A percentile compares a stretch with the other conserved stretches of the same genome.
Evolutionary conservation across 2,329 filamentous ascomycete genomes (phyloP).

Genomic region (Ilyonectria mors-panacis): DNA sequence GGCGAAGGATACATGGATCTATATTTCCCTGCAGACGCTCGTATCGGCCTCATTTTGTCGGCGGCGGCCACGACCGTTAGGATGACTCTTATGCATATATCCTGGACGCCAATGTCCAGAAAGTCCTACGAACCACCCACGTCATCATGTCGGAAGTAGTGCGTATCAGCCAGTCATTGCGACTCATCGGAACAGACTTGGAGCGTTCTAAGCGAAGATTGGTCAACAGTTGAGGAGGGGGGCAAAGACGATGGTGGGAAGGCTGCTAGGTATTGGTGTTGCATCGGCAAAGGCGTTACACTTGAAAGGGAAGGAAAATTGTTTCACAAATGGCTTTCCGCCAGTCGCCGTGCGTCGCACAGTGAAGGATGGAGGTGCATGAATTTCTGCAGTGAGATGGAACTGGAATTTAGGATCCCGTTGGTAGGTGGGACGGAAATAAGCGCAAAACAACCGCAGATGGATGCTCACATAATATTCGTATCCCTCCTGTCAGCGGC

Average conservation of each 20-base stretch:
- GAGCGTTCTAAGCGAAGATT: not conserved
- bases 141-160: not conserved
- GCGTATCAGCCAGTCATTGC: not conserved
- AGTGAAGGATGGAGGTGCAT: not conserved
- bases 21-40: not conserved
- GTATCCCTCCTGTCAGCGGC: not conserved
- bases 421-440: not conserved
- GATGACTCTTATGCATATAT: not conserved
- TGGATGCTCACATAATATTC: constrained; percentile 5
- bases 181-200: not conserved
- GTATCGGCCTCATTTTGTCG: not conserved
- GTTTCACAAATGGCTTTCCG: not conserved
- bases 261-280: not conserved
- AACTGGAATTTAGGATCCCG: not conserved
- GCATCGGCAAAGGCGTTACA: not conserved
- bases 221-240: not conserved
- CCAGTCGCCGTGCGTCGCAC: not conserved
- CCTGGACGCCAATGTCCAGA: not conserved
- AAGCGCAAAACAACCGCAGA: constrained; percentile 2
- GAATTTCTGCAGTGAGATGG: not conserved
- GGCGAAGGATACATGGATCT: not conserved
- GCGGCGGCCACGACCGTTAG: not conserved
- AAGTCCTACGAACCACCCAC: not conserved
- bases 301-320: not conserved
- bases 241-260: not conserved